Percentiles rank a stretch among this genome's conserved stretches.
These are phyloP conservation scores for Beta vulgaris DNA, from an alignment of 148 eudicot genomes.

Conservation along the genomic window DNA sequence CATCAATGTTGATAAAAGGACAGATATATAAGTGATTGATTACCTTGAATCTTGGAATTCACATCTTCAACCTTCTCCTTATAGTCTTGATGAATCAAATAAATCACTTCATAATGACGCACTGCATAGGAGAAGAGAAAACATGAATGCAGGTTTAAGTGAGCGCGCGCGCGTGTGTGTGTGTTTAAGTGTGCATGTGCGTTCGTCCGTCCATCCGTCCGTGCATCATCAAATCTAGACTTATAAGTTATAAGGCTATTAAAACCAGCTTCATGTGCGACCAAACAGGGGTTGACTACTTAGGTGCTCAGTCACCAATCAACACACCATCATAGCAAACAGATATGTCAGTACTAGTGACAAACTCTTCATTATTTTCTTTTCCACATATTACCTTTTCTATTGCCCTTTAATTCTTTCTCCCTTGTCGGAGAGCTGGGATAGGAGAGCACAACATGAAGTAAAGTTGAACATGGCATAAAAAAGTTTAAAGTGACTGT, in stretches of 20 bases:
- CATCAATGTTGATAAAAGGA: neutral
- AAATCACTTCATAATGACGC: constrained; percentile 96
- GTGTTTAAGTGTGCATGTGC: no score
- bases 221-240: no score
- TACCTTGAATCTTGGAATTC: constrained; percentile 80
- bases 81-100: constrained; percentile 76
- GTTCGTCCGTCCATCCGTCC: no score
- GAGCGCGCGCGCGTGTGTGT: no score
- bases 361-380: neutral
- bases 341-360: neutral
- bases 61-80: constrained; percentile 67
- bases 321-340: neutral
- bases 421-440: no score
- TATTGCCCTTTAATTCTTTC: no score
- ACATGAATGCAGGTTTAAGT: neutral
- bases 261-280: neutral
- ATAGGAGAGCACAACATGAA: neutral
- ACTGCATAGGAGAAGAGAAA: constrained; percentile 36
- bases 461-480: neutral
- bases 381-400: no score
- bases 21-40: neutral
- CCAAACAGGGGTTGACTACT: neutral
- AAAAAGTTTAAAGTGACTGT: no score
- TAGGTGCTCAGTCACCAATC: neutral
- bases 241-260: neutral